Percentiles rank a stretch among this genome's conserved stretches.
These are phyloP conservation scores for Papiliotrema flavescens DNA, from an alignment of 1,284 basidiomycete genomes.

Conservation along the genomic window DNA sequence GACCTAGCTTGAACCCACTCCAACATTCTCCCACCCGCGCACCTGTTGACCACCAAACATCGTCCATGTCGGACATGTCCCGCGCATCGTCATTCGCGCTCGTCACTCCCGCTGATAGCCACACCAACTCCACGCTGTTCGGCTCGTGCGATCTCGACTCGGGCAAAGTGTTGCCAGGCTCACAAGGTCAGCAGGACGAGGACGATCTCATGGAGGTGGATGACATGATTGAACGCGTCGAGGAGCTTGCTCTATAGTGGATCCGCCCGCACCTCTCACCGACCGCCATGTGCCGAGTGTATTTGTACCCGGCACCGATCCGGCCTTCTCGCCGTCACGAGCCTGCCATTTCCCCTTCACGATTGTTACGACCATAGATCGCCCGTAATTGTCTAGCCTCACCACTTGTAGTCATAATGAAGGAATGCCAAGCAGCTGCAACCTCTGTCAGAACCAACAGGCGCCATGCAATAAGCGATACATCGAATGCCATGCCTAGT, in stretches of 20 bases:
- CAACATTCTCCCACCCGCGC: neutral
- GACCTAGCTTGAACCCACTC: neutral
- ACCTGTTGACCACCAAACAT: neutral
- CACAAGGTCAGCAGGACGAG: neutral
- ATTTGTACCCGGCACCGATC: too few species aligned
- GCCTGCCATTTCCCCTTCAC: neutral
- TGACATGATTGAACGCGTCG: constrained; percentile 4
- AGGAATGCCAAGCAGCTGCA: too few species aligned
- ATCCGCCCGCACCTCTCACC: too few species aligned
- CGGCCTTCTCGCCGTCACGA: neutral
- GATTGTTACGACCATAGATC: neutral
- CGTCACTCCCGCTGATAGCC: neutral
- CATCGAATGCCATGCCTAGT: neutral
- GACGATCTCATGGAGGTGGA: constrained; percentile 3
- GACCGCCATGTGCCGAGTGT: too few species aligned
- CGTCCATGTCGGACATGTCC: neutral
- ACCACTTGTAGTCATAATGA: too few species aligned
- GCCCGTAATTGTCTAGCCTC: too few species aligned
- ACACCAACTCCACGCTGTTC: neutral
- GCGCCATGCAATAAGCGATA: too few species aligned
- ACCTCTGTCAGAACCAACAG: too few species aligned
- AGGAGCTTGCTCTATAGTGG: neutral
- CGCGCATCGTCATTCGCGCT: neutral
- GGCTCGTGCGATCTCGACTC: too few species aligned
- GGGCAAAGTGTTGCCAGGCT: neutral